Conservation (phyloP, 148 eudicot species). For the Polygonum aviculare region DNA sequence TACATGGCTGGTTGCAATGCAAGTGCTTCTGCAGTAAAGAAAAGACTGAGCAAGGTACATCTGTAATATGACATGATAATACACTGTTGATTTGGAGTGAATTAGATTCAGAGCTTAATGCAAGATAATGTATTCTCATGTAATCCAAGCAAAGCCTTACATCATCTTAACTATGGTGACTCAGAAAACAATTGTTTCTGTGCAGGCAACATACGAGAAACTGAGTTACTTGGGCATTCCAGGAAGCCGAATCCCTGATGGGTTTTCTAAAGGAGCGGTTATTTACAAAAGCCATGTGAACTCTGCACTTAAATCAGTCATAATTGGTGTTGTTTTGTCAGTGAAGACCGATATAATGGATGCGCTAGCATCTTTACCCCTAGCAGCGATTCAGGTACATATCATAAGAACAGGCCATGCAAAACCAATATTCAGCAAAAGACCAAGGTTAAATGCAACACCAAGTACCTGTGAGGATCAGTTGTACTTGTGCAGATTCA, state of each 20-base stretch:
- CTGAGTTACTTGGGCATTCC: slow-evolving; percentile 35
- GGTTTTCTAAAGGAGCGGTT: slow-evolving; percentile 32
- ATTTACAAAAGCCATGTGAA: slow-evolving; percentile 27
- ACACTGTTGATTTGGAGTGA: too few relatives aligned
- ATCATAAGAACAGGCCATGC: slow-evolving; percentile 18
- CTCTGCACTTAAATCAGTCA: slow-evolving; percentile 29
- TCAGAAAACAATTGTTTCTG: background rate
- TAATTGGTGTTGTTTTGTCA: slow-evolving; percentile 40
- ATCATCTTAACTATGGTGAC: background rate
- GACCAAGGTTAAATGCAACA: slow-evolving; percentile 25
- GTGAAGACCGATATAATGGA: slow-evolving; percentile 17
- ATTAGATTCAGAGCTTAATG: too few relatives aligned
- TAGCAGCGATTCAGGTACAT: slow-evolving; percentile 25
- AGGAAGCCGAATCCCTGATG: slow-evolving; percentile 45
- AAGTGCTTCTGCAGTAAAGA: slow-evolving; percentile 21
- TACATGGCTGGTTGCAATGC: slow-evolving; percentile 45
- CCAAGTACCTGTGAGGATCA: slow-evolving; percentile 42
- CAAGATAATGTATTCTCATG: too few relatives aligned
- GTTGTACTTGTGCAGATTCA: slow-evolving; percentile 40
- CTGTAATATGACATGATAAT: background rate
- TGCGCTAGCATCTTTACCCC: slow-evolving; percentile 12
- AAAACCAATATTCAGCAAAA: slow-evolving; percentile 17
- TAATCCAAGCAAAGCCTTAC: too few relatives aligned
- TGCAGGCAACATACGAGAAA: slow-evolving; percentile 42
- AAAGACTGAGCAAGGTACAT: slow-evolving; percentile 36